Conservation (phyloP, 1,284 basidiomycete genomes). For the Melampsora larici-populina region DNA sequence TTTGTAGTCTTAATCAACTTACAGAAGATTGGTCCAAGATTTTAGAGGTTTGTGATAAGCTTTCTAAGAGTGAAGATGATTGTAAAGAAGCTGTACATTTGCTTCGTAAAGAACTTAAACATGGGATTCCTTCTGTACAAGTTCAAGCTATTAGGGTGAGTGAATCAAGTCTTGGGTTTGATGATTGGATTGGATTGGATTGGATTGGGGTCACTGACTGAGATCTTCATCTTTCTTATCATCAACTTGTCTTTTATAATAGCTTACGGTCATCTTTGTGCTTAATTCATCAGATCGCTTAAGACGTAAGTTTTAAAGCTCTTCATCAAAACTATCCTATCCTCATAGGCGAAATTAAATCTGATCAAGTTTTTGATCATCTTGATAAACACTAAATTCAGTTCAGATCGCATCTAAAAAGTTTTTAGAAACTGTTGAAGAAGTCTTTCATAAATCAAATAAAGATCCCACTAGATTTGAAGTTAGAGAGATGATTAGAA, state of each 20-base stretch:
- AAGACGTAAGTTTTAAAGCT: not conserved
- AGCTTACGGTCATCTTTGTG: constrained; percentile 34
- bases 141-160: constrained; percentile 48
- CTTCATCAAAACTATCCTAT: no score
- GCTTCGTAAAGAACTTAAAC: constrained; percentile 69
- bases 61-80: constrained; percentile 63
- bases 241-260: constrained; percentile 54
- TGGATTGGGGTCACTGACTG: no score
- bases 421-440: constrained; percentile 16
- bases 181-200: not conserved
- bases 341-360: no score
- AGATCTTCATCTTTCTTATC: constrained; percentile 24
- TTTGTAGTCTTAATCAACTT: constrained; percentile 49
- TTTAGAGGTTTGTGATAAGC: constrained; percentile 71
- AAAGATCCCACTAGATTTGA: not conserved
- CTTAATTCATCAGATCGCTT: constrained; percentile 40
- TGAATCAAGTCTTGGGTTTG: not conserved
- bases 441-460: constrained; percentile 20
- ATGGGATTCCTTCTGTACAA: constrained; percentile 48
- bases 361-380: no score
- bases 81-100: constrained; percentile 73
- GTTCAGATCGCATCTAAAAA: constrained; percentile 28
- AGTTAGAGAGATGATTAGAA: constrained; percentile 5
- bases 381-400: no score
- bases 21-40: constrained; percentile 74